Conservation (phyloP, 2,329 filamentous ascomycete species). For the Alternaria novae-zelandiae region DNA sequence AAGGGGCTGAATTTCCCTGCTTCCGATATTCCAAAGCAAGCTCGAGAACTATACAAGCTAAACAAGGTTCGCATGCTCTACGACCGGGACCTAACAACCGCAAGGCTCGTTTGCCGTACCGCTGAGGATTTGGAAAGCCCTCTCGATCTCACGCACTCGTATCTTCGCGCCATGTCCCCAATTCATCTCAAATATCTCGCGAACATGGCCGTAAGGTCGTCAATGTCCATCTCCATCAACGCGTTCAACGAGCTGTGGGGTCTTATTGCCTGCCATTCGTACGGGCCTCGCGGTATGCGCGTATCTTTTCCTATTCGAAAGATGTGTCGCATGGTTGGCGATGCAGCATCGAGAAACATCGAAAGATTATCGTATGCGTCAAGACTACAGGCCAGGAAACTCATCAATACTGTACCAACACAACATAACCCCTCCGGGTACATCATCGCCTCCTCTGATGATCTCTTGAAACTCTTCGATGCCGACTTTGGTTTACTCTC, state of each 20-base stretch:
- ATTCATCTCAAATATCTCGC: conserved; percentile 86
- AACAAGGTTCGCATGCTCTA: conserved; percentile 90
- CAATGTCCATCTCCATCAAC: conserved; percentile 93
- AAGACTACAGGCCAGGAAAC: conserved; percentile 80
- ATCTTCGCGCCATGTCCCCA: conserved; percentile 87
- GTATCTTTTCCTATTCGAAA: conserved; percentile 90
- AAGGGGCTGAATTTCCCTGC: conserved; percentile 89
- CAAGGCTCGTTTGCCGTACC: conserved; percentile 80
- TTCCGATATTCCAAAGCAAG: conserved; percentile 84
- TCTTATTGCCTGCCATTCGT: conserved; percentile 83
- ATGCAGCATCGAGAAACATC: conserved; percentile 85
- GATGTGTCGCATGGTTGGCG: conserved; percentile 87
- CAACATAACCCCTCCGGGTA: conserved; percentile 85
- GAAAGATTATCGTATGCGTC: conserved; percentile 87
- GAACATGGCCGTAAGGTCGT: conserved; percentile 91
- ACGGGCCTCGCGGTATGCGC: conserved; percentile 80
- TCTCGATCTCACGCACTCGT: conserved; percentile 82
- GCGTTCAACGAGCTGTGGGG: conserved; percentile 88
- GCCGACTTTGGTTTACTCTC: conserved; percentile 86
- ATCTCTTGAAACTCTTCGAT: conserved; percentile 81
- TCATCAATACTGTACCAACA: conserved; percentile 84
- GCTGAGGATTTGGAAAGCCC: conserved; percentile 75
- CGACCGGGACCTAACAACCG: conserved; percentile 79
- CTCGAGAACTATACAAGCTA: conserved; percentile 84
- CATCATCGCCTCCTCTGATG: conserved; percentile 87